Base-by-base conservation (phyloP, 805 yeast genomes). In the Geotrichum ghanense region DNA sequence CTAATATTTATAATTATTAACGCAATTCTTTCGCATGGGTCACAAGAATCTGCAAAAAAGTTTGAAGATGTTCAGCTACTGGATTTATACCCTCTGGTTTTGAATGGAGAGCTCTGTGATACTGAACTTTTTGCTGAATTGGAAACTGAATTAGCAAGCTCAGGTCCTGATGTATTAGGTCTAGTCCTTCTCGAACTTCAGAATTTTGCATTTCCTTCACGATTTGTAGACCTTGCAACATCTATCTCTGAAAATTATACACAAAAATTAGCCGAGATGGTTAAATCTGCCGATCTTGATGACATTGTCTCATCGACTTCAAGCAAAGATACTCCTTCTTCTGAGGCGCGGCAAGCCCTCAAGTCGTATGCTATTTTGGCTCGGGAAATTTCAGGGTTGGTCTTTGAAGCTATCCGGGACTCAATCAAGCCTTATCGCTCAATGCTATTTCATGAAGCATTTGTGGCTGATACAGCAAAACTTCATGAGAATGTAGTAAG, bases 361-460 rank as follows among this genome's bases (percentile, higher is more conserved):
- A 31, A 31, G 17, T 31, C 37, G 16, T 31, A 31, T n/a, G 37
- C 37, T 5, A n/a, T 19, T 7, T 19, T 31, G 5, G 37, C 16
- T 31, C 37, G 37, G 12, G 37, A 31, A 12, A 31, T 31, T n/a
- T n/a, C 37, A 6, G 37, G 16, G 6, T 12, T 31, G 37, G 16
- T 31, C 4, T 31, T 31, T 31, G 37, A 16, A 31, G 37, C 12
- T 16, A 6, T 31, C 19, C 22, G 47, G n/a, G 17, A n/a, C 5
- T 12, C 34, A 16, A 34, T 48, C n/a, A 35, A 21, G 22, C 46
- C 51, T 4, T 50, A 51, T 4, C 46, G 45, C 4, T 48, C 51
- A 7, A 54, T 57, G 17, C 56, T 64, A 7, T 67, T 71, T 47
- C 56, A 65, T 49, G 80, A 75, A 45, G 62, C 71, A 2, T 67